A percentile compares a stretch with the other conserved stretches of the same genome.
phyloP scores from a whole-genome alignment of 2,329 filamentous ascomycete species.

The Aspergillus niger region DNA sequence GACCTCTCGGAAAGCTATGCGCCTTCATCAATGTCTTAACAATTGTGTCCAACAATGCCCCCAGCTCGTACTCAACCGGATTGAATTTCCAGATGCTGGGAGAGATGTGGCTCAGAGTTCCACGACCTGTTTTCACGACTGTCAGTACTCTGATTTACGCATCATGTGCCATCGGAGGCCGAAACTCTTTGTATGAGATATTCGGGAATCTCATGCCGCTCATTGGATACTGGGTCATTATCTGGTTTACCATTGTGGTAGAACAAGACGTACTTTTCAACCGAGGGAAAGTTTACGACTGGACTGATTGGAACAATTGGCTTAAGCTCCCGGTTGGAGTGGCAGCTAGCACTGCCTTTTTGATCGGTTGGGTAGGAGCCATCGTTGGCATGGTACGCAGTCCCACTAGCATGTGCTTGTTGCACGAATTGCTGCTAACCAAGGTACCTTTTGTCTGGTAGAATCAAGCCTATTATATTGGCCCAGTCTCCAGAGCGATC shows the following conservation, averaged over 20 bases:
- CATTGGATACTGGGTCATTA: conserved; percentile 51
- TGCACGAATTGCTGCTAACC: background rate
- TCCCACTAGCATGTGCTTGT: background rate
- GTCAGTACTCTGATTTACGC: conserved; percentile 45
- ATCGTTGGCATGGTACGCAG: conserved; percentile 43
- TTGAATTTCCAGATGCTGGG: conserved; percentile 50
- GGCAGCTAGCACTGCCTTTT: conserved; percentile 41
- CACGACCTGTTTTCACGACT: conserved; percentile 47
- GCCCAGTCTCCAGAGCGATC: conserved; percentile 37
- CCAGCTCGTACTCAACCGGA: conserved; percentile 48
- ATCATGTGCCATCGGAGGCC: conserved; percentile 47
- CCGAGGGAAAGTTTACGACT: conserved; percentile 41
- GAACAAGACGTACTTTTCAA: conserved; percentile 49
- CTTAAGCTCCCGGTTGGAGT: conserved; percentile 43
- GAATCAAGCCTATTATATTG: conserved; percentile 44
- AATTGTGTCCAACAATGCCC: conserved; percentile 48
- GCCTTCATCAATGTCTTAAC: conserved; percentile 46
- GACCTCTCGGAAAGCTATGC: conserved; percentile 48
- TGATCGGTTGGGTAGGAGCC: conserved; percentile 44
- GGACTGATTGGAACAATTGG: conserved; percentile 44
- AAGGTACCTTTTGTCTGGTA: conserved; percentile 9
- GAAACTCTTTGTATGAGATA: conserved; percentile 47
- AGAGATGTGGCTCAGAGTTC: conserved; percentile 39
- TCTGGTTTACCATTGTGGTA: conserved; percentile 46
- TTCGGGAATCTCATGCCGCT: conserved; percentile 50